phyloP scores from a whole-genome alignment of 768 basidiomycete genomes.

The Tulasnella calospora region DNA sequence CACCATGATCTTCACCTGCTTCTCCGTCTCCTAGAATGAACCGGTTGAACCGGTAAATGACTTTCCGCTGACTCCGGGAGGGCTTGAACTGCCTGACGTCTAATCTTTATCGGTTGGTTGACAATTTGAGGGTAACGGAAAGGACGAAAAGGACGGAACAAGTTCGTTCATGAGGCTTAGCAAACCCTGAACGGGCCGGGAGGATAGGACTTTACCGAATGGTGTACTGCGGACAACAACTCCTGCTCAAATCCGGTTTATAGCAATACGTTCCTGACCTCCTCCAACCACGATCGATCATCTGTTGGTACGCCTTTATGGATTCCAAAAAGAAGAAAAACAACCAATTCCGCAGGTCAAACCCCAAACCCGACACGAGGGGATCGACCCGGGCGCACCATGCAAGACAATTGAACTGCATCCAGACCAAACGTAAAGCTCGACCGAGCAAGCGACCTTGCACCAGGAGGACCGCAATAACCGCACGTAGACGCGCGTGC shows the following conservation, averaged over 20 bases:
- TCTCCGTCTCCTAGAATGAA: slow-evolving; percentile 50
- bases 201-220: slow-evolving; percentile 58
- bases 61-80: slow-evolving; percentile 68
- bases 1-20: slow-evolving; percentile 10
- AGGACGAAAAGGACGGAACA: too few species aligned
- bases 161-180: too few species aligned
- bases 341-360: too few species aligned
- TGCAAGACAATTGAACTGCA: slow-evolving; percentile 15
- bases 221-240: slow-evolving; percentile 93
- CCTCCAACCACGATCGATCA: slow-evolving; percentile 84
- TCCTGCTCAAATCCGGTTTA: slow-evolving; percentile 71
- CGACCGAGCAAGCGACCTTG: slow-evolving; percentile 23
- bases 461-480: slow-evolving; percentile 59
- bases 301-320: slow-evolving; percentile 63
- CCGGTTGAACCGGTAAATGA: slow-evolving; percentile 73
- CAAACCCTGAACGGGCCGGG: slow-evolving; percentile 3
- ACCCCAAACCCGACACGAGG: too few species aligned
- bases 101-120: slow-evolving; percentile 43
- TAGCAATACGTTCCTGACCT: slow-evolving; percentile 81
- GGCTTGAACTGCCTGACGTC: slow-evolving; percentile 63
- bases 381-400: not conserved
- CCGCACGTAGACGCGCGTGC: slow-evolving; percentile 48
- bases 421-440: not conserved
- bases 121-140: not conserved
- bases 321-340: too few species aligned